Base-by-base conservation (phyloP, 1,139 yeast genomes). In the Kazachstania sp. region DNA sequence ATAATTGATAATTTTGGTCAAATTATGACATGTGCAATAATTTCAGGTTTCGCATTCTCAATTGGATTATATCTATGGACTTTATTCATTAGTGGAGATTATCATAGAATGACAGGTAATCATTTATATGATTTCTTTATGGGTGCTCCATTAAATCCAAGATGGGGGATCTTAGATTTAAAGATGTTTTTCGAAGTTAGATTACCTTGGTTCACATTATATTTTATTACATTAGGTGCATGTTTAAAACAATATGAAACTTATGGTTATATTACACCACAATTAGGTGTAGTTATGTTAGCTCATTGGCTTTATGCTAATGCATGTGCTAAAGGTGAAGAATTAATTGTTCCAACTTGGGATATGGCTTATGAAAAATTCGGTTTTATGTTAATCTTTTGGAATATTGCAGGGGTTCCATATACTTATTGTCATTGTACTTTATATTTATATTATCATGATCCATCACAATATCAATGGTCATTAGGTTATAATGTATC, bases 351-450 rank as follows among this genome's bases (percentile, higher is more conserved):
- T 51, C 96, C 97, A 54, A 84, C 96, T 18, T 92, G 98, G 98
- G 98, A 92, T 68, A 90, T 92, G 97, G 97, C 95, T 42, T 92
- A 92, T 68, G 98, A 92, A 68, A 92, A 94, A 70, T 92, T 92
- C 60, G 98, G 98, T 12, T 92, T 94, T 73, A 88, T 92, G 97
- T 79, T 92, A 57, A 80, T 90, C 58, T 92, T 92, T 75, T 92
- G 98, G 98, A 92, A 92, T 71, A 87, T 92, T 68, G 96, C 97
- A 36, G 98, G 98, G 59, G 98, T 92, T 38, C 98, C 98, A 45
- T 92, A 82, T 78, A 92, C 97, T 44, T 92, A 92, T 72, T 87
- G 96, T 69, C 96, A 88, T 66, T 84, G 95, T 67, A 86, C 95
- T 11, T 74, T 92, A 58, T 92, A 71, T 72, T 69, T 92, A 61